Evolutionary conservation across 352 stramenopile genomes (phyloP), one percentile per base, ranked within the genome.

Genomic region (Globisporangium perplexum): DNA sequence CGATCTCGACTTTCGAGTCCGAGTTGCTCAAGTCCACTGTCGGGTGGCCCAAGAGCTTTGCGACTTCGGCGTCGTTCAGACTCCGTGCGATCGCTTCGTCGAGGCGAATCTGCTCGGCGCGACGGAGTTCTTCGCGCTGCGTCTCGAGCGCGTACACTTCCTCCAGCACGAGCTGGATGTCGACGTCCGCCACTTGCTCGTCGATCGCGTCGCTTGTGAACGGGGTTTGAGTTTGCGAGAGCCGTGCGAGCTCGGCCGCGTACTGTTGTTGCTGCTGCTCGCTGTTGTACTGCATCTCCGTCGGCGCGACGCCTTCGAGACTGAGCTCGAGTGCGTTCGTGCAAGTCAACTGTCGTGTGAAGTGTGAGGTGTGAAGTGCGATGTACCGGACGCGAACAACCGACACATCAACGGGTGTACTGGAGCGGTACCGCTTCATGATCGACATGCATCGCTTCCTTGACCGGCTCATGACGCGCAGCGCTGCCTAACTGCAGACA

Each of bases 1-100:
- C 23, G 24, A 26, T 23, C n/a, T 22, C n/a, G 10, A 45, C 28
- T n/a, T 51, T 43, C 39, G 24, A 39, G 11, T 50, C 52, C 0
- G 47, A 38, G 20, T 59, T 47, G 17, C 7, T 52, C 20, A 24
- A 47, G 20, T 5, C 18, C 36, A 10, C 30, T 30, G 15, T 15
- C 24, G 14, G 33, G 8, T 14, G 11, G 11, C 30, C 15, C 12
- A 63, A 14, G 8, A 73, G 22, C 17, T 22, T 50, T 2, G 35
- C 23, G 15, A 35, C 48, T 18, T 74, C 62, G 2, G 53, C 41
- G 6, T 62, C 47, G 15, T 48, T 41, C 22, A 71, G 28, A 20
- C 65, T 74, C 35, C 63, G 45, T 3, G 65, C 65, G 23, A 74
- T 54, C 4, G 59, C 46, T 26, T 68, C 56, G 41, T 74, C 67